A percentile compares a stretch with the other conserved stretches of the same genome.
Evolutionary conservation across 805 yeast genomes (phyloP).

Genomic region (Yarrowia sp.): DNA sequence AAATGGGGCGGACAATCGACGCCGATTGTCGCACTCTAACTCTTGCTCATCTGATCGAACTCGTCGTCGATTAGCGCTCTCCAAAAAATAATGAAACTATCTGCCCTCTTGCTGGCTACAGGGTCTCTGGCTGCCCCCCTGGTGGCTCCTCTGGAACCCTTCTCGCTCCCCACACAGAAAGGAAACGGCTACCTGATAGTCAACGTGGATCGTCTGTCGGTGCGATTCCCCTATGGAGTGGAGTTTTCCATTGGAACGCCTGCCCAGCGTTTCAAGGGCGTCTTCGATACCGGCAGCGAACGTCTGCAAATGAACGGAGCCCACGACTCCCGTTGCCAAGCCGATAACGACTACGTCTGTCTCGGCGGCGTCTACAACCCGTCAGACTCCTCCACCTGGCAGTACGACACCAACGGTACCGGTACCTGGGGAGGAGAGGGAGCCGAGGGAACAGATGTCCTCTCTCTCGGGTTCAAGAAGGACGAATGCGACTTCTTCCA

Average conservation of each 20-base stretch:
- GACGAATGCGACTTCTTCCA: constrained; percentile 20
- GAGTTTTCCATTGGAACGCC: constrained; percentile 29
- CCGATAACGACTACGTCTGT: constrained; percentile 24
- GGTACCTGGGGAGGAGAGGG: constrained; percentile 36
- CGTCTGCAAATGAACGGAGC: constrained; percentile 35
- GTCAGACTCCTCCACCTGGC: constrained; percentile 9
- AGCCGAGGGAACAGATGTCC: constrained; percentile 27
- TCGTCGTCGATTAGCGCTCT: background rate
- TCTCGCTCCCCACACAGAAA: background rate
- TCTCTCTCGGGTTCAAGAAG: constrained; percentile 4
- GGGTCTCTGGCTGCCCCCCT: constrained; percentile 6
- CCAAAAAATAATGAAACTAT: background rate
- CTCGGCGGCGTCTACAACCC: constrained; percentile 33
- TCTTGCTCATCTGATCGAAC: background rate
- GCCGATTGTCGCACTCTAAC: constrained; percentile 11
- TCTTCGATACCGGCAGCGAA: constrained; percentile 32
- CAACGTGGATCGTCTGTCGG: constrained; percentile 30
- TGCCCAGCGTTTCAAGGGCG: constrained; percentile 24
- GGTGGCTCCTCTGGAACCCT: constrained; percentile 10
- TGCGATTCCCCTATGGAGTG: constrained; percentile 33
- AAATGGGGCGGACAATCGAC: background rate
- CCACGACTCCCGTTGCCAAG: constrained; percentile 18
- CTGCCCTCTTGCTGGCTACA: background rate
- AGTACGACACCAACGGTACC: constrained; percentile 2
- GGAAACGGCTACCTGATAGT: constrained; percentile 13